Evolutionary conservation across 1,284 basidiomycete species (phyloP), one percentile per base, ranked within the genome.

Genomic region (Laetiporus sulphureus): DNA sequence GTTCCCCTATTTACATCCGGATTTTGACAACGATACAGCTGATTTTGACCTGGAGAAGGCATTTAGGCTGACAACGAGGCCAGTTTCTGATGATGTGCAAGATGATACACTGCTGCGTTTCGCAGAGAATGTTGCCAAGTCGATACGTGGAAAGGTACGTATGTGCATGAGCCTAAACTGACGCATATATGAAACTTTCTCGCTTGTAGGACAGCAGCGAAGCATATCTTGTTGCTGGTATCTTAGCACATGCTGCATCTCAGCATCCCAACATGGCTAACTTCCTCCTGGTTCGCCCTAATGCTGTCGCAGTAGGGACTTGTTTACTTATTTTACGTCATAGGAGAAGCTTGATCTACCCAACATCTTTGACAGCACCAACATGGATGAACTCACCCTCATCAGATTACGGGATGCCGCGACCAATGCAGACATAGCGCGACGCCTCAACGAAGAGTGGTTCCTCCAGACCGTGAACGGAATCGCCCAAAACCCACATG

Each of bases 1-100:
- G 12, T 88, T 86, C 54, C 85, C 85, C 0, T 73, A 79, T 56
- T 53, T 86, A 13, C 77, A 80, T 51, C 71, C 80, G 11, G 69
- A 77, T 50, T 52, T 79, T 8, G 63, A 67, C 20, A 45, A 71
- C 58, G 67, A 71, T 15, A 62, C 67, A 2, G 64, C 68, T 4
- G 69, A 73, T 27, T 65, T 75, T 42, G 72, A 75, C 54, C 56
- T 86, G 11, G 75, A 79, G 43, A 64, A 63, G 29, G 72, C 78
- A 1, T 68, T 73, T 36, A 62, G 69, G 24, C 60, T 70, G 35
- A 65, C 75, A 15, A 68, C 67, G 20, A 67, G 72, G 41, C 82
- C 82, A 11, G 66, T 84, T 1, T 62, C 70, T 5, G 81, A 83
- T 38, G 69, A 76, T 47, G 58, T 69, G 10, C 54, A 58, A 2